Percentiles rank a stretch among this genome's conserved stretches.
phyloP scores from a whole-genome alignment of 306 rosid species.

The Rosa rugosa region DNA sequence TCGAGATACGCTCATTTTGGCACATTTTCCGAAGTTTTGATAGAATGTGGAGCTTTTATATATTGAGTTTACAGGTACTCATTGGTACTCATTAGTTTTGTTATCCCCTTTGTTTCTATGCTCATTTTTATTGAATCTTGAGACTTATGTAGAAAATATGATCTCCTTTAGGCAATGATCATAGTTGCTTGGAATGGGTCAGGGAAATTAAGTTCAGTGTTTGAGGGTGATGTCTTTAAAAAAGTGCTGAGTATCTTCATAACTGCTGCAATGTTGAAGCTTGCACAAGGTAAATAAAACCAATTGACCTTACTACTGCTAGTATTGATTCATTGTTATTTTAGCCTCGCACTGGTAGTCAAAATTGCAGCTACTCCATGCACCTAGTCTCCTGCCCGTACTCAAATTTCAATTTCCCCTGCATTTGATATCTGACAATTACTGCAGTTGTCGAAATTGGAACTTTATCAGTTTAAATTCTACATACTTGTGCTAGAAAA shows the following conservation, averaged over 20 bases:
- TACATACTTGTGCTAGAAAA: neutral
- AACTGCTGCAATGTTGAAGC: slow-evolving; percentile 94
- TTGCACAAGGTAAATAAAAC: slow-evolving; percentile 75
- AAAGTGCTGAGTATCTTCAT: slow-evolving; percentile 88
- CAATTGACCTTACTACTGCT: slow-evolving; percentile 20
- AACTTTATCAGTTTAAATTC: neutral
- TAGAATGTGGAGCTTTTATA: slow-evolving; percentile 96
- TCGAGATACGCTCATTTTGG: slow-evolving; percentile 91
- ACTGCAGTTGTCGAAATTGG: neutral
- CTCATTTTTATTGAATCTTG: slow-evolving; percentile 23
- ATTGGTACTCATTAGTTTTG: slow-evolving; percentile 44
- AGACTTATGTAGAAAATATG: slow-evolving; percentile 13
- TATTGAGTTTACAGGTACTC: slow-evolving; percentile 80
- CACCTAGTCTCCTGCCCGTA: neutral
- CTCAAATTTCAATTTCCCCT: neutral
- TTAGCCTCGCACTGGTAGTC: neutral
- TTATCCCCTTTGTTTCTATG: slow-evolving; percentile 15
- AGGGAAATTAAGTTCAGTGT: slow-evolving; percentile 59
- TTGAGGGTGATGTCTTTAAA: slow-evolving; percentile 75
- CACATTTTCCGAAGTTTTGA: slow-evolving; percentile 94
- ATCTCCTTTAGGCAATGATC: slow-evolving; percentile 78
- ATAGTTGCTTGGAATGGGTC: slow-evolving; percentile 86
- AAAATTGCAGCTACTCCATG: neutral
- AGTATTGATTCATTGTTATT: slow-evolving; percentile 17
- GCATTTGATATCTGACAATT: neutral